Base-by-base conservation (phyloP, 1,139 yeast genomes). In the Yamadazyma conglobata region DNA sequence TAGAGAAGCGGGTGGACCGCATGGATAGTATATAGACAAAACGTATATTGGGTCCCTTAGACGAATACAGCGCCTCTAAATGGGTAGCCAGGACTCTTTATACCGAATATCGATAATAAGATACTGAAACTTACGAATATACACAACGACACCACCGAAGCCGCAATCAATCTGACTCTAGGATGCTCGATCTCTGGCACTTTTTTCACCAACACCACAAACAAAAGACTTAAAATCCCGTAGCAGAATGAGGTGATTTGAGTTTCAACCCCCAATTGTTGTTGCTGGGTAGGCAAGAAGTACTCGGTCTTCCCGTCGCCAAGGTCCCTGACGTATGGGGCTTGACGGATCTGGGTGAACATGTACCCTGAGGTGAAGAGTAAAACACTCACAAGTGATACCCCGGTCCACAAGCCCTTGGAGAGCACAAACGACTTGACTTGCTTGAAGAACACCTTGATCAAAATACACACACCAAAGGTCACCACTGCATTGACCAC, bases 341-440 rank as follows among this genome's bases (percentile, higher is more conserved):
- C 71, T 25, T 73, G 73, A 54, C 97, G 77, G 42, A 91, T 91
- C 46, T 77, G 76, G 55, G 87, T 88, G 71, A 78, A 91, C 98
- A 91, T 91, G 59, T 88, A 85, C 10, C 98, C 98, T 9, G 93
- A 70, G 31, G 77, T 79, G 64, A 89, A 85, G 47, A 88, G 61
- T 40, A 89, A 65, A 16, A 86, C 71, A 10, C 74, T 49, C 25
- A 83, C 63, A 14, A 85, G 62, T 4, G 85, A 68, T 10, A 70
- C 34, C 4, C 76, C 72, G 29, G 82, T 79, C 95, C 95, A 87
- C 31, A 82, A 48, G 18, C 49, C 22, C 27, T 53, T 56, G 14
- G 69, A 60, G 6, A 52, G 39, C 15, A 60, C 15, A 8, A 60
- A 22, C 6, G 42, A 27, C n/a, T 39, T 30, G 12, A 44, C 19